Evolutionary conservation across 805 yeast genomes (phyloP).

Genomic region (Blastobotrys robertii): DNA sequence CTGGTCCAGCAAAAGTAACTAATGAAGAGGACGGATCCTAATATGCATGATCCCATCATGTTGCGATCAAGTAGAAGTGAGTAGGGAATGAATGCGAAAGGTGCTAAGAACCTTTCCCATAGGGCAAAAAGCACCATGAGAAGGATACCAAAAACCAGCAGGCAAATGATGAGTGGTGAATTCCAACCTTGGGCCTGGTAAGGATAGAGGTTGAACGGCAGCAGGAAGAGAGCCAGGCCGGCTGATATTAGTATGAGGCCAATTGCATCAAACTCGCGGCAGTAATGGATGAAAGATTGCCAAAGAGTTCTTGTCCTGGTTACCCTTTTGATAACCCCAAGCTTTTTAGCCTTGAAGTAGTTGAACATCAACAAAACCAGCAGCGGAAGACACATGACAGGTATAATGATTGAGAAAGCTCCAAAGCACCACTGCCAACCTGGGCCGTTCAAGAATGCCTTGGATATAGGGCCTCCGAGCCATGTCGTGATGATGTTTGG

Average conservation of each 20-base stretch:
- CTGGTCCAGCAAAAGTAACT: conserved; percentile 49
- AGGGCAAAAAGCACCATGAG: conserved; percentile 36
- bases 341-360: conserved; percentile 23
- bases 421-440: conserved; percentile 45
- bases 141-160: conserved; percentile 40
- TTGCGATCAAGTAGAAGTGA: conserved; percentile 50
- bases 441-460: conserved; percentile 16
- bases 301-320: conserved; percentile 14
- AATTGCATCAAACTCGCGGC: conserved; percentile 30
- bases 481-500: conserved; percentile 29
- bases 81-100: conserved; percentile 46
- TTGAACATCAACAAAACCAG: conserved; percentile 22
- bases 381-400: conserved; percentile 27
- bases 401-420: conserved; percentile 37
- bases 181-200: conserved; percentile 24
- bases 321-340: conserved; percentile 16
- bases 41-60: conserved; percentile 47
- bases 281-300: conserved; percentile 18
- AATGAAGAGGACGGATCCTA: conserved; percentile 41
- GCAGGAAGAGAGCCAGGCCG: conserved; percentile 28
- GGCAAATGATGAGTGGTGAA: conserved; percentile 27
- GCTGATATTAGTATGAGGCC: conserved; percentile 30
- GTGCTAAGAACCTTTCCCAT: conserved; percentile 49
- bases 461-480: conserved; percentile 25
- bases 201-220: conserved; percentile 31